Base-by-base conservation (phyloP, 148 eudicot genomes). In the Chenopodium quinoa region DNA sequence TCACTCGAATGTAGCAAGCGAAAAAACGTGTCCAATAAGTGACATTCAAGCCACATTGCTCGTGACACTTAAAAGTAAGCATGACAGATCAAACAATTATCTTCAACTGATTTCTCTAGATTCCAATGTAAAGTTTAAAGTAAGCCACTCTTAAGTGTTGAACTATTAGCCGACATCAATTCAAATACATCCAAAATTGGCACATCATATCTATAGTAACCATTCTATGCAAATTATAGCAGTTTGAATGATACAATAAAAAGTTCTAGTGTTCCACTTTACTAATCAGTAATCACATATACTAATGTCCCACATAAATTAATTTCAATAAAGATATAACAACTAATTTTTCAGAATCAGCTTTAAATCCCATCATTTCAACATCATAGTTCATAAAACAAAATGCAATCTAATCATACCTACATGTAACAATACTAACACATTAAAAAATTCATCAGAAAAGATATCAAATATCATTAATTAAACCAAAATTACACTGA, bases 201-300 rank as follows among this genome's bases (percentile, higher is more conserved):
- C 73, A 69, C n/a, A 69, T 32, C 9, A 69, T 69, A 69, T 34
- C 73, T 32, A 69, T n/a, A 69, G 46, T 69, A 17, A 16, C 73
- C 44, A 69, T 32, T 14, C 10, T 40, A 40, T 40, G 1, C 7
- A 40, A 40, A 40, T 32, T 9, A 22, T 17, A 34, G 22, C 22
- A 69, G 9, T 14, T 11, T 23, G 40, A 67, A 67, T 67, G 31
- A 27, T 67, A 37, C 17, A 29, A 8, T 34, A 31, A 13, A 69
- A 34, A 19, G 74, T 19, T 22, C n/a, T 25, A 71, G 25, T 13
- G 74, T 19, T 22, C n/a, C 50, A 71, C 48, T 13, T 0, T 20
- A 34, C 10, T 32, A 69, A 6, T 69, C 46, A 34, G 3, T 32
- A 69, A 6, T 69, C 46, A 69, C 73, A 14, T 69, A 69, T 32